phyloP scores from a whole-genome alignment of 2,329 filamentous ascomycete species.

The Volutella citrinella region DNA sequence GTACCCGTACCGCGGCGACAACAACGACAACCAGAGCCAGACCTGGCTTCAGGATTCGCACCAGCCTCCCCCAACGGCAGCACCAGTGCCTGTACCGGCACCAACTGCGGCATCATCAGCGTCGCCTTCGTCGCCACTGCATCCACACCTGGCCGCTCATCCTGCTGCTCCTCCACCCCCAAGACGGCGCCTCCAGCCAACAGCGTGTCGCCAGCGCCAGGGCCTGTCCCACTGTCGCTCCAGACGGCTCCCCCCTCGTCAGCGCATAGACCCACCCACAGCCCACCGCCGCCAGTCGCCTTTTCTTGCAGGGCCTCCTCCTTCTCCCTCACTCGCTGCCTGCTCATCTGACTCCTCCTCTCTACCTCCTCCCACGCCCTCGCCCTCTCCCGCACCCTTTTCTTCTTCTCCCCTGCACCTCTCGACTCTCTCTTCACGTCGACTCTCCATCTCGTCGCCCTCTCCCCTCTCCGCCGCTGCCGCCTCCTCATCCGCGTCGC shows the following conservation, averaged over 20 bases:
- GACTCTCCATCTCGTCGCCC: conserved; percentile 16
- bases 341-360: conserved; percentile 12
- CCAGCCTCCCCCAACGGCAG: conserved; percentile 13
- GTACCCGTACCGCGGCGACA: no score
- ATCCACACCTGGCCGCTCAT: conserved; percentile 16
- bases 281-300: conserved; percentile 24
- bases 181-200: conserved; percentile 23
- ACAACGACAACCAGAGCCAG: conserved; percentile 9
- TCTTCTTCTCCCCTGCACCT: conserved; percentile 15
- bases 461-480: conserved; percentile 13
- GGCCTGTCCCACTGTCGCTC: conserved; percentile 24
- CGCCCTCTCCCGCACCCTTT: conserved; percentile 15
- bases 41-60: conserved; percentile 11
- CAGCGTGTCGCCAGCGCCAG: conserved; percentile 21
- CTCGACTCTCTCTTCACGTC: conserved; percentile 13
- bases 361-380: conserved; percentile 16
- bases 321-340: conserved; percentile 21
- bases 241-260: conserved; percentile 22
- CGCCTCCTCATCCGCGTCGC: no score
- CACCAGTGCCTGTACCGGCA: conserved; percentile 6
- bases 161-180: conserved; percentile 15
- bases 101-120: no score
- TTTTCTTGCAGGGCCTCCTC: conserved; percentile 28
- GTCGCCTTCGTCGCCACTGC: conserved; percentile 17
- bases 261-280: conserved; percentile 24